These are phyloP conservation scores for Populus hybrid DNA, from an alignment of 441 rosid species.

Conservation along the genomic window DNA sequence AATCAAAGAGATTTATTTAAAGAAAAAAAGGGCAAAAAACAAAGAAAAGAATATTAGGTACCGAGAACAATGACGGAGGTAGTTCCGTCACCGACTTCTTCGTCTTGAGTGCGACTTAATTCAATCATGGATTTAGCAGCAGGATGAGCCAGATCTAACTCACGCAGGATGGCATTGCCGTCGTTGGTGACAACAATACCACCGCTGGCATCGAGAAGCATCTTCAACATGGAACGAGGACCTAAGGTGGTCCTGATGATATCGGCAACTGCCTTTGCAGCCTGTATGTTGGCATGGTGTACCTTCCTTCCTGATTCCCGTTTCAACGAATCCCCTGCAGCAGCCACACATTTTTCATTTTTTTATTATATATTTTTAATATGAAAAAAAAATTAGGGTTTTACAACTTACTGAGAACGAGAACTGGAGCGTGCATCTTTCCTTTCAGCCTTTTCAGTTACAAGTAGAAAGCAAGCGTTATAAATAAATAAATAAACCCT, in stretches of 20 bases:
- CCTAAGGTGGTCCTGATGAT: conserved; percentile 91
- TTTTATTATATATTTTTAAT: too few relatives aligned
- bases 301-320: conserved; percentile 75
- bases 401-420: conserved; percentile 56
- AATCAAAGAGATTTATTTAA: too few relatives aligned
- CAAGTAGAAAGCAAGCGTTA: too few relatives aligned
- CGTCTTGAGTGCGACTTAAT: conserved; percentile 92
- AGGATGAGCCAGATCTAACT: conserved; percentile 87
- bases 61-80: conserved; percentile 95
- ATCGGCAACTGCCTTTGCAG: conserved; percentile 89
- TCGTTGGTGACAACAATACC: conserved; percentile 96
- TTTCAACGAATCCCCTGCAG: conserved; percentile 68
- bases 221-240: conserved; percentile 92
- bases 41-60: conserved; percentile 19
- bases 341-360: background rate
- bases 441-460: background rate
- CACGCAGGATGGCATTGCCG: conserved; percentile 92
- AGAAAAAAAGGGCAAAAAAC: too few relatives aligned
- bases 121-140: conserved; percentile 99
- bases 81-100: conserved; percentile 99
- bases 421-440: conserved; percentile 57
- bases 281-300: conserved; percentile 74
- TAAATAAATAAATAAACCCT: too few relatives aligned
- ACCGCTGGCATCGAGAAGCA: conserved; percentile 86
- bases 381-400: background rate